Conservation (phyloP, 2,329 filamentous ascomycete genomes). For the Endocalyx cinctus region DNA sequence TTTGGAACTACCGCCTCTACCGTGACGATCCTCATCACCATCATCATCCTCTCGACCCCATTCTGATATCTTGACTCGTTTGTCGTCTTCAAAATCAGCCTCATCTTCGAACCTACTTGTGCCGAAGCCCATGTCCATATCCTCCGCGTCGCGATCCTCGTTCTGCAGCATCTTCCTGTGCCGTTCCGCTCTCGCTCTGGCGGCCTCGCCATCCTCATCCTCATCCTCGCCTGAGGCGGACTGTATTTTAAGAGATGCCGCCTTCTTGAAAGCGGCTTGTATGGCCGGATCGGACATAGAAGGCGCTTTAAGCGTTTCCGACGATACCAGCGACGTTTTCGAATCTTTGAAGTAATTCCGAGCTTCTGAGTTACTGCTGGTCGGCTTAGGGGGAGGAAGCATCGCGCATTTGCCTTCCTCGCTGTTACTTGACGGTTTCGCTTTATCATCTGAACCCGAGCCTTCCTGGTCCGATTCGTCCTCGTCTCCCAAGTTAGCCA, state of each 20-base stretch:
- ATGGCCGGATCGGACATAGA: constrained; percentile 72
- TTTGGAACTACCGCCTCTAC: constrained; percentile 44
- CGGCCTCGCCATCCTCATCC: constrained; percentile 37
- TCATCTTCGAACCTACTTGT: constrained; percentile 83
- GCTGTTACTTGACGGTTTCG: constrained; percentile 12
- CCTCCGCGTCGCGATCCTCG: constrained; percentile 76
- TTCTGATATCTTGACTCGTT: constrained; percentile 62
- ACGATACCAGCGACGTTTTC: constrained; percentile 49
- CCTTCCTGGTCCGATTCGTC: constrained; percentile 37
- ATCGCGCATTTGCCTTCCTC: constrained; percentile 29
- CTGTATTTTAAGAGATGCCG: constrained; percentile 58
- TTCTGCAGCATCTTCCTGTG: constrained; percentile 69
- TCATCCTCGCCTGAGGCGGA: constrained; percentile 33
- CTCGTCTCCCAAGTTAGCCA: constrained; percentile 50
- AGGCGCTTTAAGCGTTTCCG: constrained; percentile 45
- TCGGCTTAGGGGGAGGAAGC: constrained; percentile 42
- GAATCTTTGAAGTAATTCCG: constrained; percentile 61
- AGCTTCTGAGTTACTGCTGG: constrained; percentile 28
- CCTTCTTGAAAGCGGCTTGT: constrained; percentile 80
- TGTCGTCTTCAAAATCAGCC: constrained; percentile 70
- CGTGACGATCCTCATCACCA: constrained; percentile 41
- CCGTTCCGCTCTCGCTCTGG: constrained; percentile 59
- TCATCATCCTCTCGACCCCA: constrained; percentile 55
- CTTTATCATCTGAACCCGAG: constrained; percentile 19
- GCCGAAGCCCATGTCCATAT: constrained; percentile 94